phyloP scores from a whole-genome alignment of 257 asterid species.

The Anisodus acutangulus region DNA sequence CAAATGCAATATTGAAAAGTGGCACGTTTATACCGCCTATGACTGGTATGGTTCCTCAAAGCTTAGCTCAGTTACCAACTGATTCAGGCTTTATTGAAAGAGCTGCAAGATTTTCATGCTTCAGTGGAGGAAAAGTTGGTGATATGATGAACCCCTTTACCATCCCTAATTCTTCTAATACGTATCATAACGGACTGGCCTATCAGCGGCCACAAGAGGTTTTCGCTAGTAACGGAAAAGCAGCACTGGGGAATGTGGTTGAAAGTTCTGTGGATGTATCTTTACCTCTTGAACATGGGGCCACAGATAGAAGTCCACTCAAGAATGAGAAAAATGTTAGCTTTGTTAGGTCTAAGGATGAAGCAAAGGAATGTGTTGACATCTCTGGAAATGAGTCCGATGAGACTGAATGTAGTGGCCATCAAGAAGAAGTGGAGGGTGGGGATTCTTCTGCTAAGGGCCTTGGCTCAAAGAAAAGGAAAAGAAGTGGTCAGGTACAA shows the following conservation, averaged over 20 bases:
- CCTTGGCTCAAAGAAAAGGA: constrained; percentile 66
- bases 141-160: constrained; percentile 56
- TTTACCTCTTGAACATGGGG: constrained; percentile 34
- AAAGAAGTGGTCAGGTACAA: constrained; percentile 66
- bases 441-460: constrained; percentile 55
- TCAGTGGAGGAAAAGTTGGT: constrained; percentile 67
- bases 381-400: constrained; percentile 61
- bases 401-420: constrained; percentile 72
- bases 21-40: constrained; percentile 46
- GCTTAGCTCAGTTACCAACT: constrained; percentile 70
- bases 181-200: constrained; percentile 46
- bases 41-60: constrained; percentile 59
- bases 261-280: constrained; percentile 47
- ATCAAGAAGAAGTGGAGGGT: constrained; percentile 56
- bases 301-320: constrained; percentile 48
- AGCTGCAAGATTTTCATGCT: constrained; percentile 88
- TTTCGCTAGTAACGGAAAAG: constrained; percentile 38
- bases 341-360: constrained; percentile 32
- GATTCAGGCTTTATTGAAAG: constrained; percentile 81
- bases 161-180: constrained; percentile 40
- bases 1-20: constrained; percentile 35
- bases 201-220: constrained; percentile 50
- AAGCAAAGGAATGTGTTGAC: constrained; percentile 50
- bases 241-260: constrained; percentile 36
- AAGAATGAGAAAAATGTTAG: constrained; percentile 52